Base-by-base conservation (phyloP, 2,329 filamentous ascomycete species). In the Xylariaceae sp. region DNA sequence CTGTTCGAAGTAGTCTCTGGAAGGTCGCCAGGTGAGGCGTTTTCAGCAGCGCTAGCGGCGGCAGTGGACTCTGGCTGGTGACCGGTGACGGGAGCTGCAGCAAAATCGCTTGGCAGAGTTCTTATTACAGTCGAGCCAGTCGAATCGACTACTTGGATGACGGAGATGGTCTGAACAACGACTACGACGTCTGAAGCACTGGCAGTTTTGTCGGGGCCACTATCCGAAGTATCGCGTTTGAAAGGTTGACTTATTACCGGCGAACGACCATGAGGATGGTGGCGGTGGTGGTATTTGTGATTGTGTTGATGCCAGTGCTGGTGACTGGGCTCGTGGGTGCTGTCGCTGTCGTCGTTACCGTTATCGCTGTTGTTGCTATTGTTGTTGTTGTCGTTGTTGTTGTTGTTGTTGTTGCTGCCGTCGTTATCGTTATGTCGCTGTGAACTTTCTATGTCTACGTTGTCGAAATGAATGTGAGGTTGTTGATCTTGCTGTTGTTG, bases 141-240 rank as follows among this genome's bases (percentile, higher is more conserved):
- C 45, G 69, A 68, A 67, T 82, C 77, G 58, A 81, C 74, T 57
- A 78, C 64, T 60, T 81, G 75, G 53, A 83, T 67, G 65, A 83
- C 71, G 30, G 79, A 80, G 59, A 83, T 69, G 62, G 80, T 83
- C 67, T 80, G 74, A 51, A 81, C 71, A 63, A 83, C 76, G 62
- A 79, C 68, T 47, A 60, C 57, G 48, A 65, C 55, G 27, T 70
- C 19, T 19, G 19, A 19, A 19, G 19, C 19, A 19, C 19, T 66
- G 47, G 66, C 58, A 9, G 19, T 26, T 26, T 30, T 34, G 27
- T 39, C 51, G 42, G 41, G 46, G 52, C 46, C 45, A 43, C 52
- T 55, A 37, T 40, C 40, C 30, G 50, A 51, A 54, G 65, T 64
- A 59, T 59, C 53, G 45, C 58, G 61, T 48, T 57, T 58, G 42